Conservation (phyloP, 495 filamentous ascomycete species). For the Extremus antarcticus region DNA sequence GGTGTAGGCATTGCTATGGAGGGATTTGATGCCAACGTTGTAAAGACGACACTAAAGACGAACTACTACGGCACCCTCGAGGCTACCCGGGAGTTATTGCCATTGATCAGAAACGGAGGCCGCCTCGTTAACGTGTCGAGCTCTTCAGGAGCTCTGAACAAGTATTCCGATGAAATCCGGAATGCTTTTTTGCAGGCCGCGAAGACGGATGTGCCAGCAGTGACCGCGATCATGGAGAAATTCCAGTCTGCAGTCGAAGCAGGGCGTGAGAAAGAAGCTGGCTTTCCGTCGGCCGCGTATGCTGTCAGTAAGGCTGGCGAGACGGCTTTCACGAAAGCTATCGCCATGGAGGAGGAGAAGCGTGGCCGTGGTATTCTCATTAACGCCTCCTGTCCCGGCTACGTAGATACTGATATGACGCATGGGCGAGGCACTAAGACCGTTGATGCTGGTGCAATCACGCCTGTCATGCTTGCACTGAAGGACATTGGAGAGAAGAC, state of each 20-base stretch:
- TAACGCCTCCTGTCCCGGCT: slow-evolving; percentile 44
- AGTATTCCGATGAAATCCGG: slow-evolving; percentile 31
- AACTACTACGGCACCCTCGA: slow-evolving; percentile 42
- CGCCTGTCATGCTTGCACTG: slow-evolving; percentile 43
- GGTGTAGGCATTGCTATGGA: slow-evolving; percentile 25
- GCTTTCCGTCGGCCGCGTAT: slow-evolving; percentile 40
- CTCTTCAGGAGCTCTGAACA: slow-evolving; percentile 32
- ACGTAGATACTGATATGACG: slow-evolving; percentile 44
- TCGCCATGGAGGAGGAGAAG: slow-evolving; percentile 31
- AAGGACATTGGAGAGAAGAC: slow-evolving; percentile 33
- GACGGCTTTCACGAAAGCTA: slow-evolving; percentile 33
- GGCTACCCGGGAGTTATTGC: slow-evolving; percentile 32
- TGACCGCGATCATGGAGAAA: slow-evolving; percentile 34
- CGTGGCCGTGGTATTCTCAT: slow-evolving; percentile 31
- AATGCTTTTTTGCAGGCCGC: slow-evolving; percentile 29
- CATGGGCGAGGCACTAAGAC: slow-evolving; percentile 34
- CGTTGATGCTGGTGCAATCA: slow-evolving; percentile 40
- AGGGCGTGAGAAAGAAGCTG: slow-evolving; percentile 33
- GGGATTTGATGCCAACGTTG: slow-evolving; percentile 36
- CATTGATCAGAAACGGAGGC: slow-evolving; percentile 32
- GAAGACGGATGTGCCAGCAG: slow-evolving; percentile 31
- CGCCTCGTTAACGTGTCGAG: slow-evolving; percentile 40
- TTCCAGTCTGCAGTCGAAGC: slow-evolving; percentile 32
- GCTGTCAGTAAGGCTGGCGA: slow-evolving; percentile 38
- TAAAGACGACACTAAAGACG: slow-evolving; percentile 35